These are phyloP conservation scores for Diplodia corticola DNA, from an alignment of 2,329 filamentous ascomycete genomes.

Conservation along the genomic window DNA sequence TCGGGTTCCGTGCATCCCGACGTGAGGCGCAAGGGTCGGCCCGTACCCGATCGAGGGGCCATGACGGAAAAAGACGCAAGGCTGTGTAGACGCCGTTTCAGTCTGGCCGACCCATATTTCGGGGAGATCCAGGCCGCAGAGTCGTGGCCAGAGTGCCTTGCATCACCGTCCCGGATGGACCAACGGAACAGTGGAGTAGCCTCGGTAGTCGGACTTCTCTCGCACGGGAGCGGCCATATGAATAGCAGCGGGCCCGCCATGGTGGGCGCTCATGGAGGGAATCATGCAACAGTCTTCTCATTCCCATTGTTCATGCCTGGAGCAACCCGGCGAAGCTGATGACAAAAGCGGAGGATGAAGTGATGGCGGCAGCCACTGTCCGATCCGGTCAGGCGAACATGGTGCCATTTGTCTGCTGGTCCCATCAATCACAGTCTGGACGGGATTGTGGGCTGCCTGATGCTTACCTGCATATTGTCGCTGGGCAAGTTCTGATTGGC, in stretches of 20 bases:
- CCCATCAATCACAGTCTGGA: not conserved
- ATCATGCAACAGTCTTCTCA: not conserved
- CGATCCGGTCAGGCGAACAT: not conserved
- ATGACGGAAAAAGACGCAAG: slow-evolving; percentile 6
- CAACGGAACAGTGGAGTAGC: slow-evolving; percentile 8
- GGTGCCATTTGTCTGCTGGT: not conserved
- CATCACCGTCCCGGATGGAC: not conserved
- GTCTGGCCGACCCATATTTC: not conserved
- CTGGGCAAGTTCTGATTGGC: not conserved
- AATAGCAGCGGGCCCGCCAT: not conserved
- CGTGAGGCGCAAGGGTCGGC: slow-evolving; percentile 17
- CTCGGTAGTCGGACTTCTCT: slow-evolving; percentile 14
- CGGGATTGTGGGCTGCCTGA: not conserved
- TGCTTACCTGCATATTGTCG: not conserved
- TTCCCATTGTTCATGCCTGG: not conserved
- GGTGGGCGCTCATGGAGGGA: not conserved
- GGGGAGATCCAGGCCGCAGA: not conserved
- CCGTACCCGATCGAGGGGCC: slow-evolving; percentile 9
- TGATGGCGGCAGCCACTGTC: not conserved
- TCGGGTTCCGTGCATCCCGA: not conserved
- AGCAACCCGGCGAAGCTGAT: not conserved
- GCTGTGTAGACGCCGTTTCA: not conserved
- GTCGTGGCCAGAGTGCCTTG: not conserved
- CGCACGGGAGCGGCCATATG: not conserved
- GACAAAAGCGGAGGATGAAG: slow-evolving; percentile 1